Percentiles rank a stretch among this genome's conserved stretches.
Conservation (phyloP, 306 rosid genomes). For the Biancaea sappan region DNA sequence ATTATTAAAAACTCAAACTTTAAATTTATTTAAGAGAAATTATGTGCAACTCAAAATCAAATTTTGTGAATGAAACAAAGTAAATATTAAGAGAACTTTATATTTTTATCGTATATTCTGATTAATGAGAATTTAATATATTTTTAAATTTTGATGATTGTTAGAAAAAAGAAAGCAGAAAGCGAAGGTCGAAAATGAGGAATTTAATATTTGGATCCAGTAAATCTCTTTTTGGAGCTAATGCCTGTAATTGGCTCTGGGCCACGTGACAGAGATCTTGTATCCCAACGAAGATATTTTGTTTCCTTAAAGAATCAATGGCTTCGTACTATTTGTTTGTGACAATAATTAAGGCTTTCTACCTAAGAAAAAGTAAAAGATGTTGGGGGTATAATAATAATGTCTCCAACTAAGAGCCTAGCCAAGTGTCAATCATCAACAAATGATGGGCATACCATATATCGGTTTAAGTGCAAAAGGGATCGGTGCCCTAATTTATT, state of each 20-base stretch:
- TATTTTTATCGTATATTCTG: too few relatives aligned
- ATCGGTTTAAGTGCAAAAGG: neutral
- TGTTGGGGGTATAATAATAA: too few relatives aligned
- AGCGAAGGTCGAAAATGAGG: too few relatives aligned
- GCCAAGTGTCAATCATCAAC: conserved; percentile 43
- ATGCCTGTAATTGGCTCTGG: neutral
- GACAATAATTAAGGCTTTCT: neutral
- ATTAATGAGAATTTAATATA: too few relatives aligned
- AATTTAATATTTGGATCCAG: neutral
- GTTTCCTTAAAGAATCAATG: conserved; percentile 28
- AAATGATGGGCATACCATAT: conserved; percentile 23
- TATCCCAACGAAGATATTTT: conserved; percentile 31
- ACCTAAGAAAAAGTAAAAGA: neutral
- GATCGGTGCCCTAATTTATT: neutral
- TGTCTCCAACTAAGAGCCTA: conserved; percentile 30
- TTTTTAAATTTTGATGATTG: too few relatives aligned
- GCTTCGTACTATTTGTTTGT: neutral
- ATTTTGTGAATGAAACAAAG: too few relatives aligned
- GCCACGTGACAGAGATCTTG: conserved; percentile 17
- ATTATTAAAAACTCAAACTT: too few relatives aligned
- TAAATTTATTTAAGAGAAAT: too few relatives aligned
- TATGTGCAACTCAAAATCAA: too few relatives aligned
- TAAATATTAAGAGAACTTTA: too few relatives aligned
- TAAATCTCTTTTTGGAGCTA: neutral
- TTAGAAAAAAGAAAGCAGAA: too few relatives aligned